Conservation (phyloP, 75 land plant genomes). For the Isoetes taiwanensis region DNA sequence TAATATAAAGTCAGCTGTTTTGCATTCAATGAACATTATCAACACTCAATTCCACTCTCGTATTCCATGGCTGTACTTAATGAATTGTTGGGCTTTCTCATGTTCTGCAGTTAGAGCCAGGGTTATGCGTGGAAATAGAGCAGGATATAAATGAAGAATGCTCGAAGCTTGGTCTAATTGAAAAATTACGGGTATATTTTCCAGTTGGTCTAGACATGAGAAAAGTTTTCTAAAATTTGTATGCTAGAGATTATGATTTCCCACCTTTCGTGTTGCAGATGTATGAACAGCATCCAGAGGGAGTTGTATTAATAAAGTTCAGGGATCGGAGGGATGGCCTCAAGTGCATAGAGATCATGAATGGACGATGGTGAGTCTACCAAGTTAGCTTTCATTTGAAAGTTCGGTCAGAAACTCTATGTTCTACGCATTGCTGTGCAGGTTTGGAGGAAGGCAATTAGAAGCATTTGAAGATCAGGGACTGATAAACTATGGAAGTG, state of each 20-base stretch:
- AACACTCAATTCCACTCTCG: background rate
- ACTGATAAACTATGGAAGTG: slow-evolving; percentile 45
- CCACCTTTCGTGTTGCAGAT: slow-evolving; percentile 43
- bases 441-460: slow-evolving; percentile 92
- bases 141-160: slow-evolving; percentile 75
- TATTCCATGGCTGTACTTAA: background rate
- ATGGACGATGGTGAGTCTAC: slow-evolving; percentile 92
- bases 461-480: slow-evolving; percentile 82
- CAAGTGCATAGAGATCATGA: slow-evolving; percentile 85
- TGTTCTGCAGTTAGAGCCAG: slow-evolving; percentile 52
- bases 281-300: slow-evolving; percentile 81
- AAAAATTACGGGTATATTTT: slow-evolving; percentile 55
- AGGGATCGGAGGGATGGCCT: slow-evolving; percentile 66
- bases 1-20: background rate
- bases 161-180: slow-evolving; percentile 69
- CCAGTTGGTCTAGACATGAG: too few species aligned
- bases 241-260: background rate
- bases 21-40: background rate
- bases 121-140: slow-evolving; percentile 56
- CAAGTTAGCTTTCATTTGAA: too few species aligned
- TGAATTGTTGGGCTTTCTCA: background rate
- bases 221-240: too few species aligned
- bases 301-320: slow-evolving; percentile 72
- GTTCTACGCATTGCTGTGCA: slow-evolving; percentile 11
- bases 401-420: background rate